Evolutionary conservation across 805 yeast genomes (phyloP), one percentile per base, ranked within the genome.

Genomic region (Starmera pachycereana): DNA sequence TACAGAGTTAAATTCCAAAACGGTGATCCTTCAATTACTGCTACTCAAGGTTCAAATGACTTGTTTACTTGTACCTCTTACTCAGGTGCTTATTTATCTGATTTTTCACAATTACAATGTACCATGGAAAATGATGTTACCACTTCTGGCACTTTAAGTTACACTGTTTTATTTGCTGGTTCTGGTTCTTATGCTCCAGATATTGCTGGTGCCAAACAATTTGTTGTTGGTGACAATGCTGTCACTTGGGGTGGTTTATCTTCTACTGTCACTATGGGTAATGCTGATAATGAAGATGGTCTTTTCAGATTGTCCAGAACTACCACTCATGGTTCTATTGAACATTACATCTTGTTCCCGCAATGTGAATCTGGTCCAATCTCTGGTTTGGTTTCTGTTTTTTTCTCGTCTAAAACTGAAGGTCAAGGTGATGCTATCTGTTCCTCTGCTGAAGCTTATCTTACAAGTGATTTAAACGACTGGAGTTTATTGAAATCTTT

Each of bases 1-100:
- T 63, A 62, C 44, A 57, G 65, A 37, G 43, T 63, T 29, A 56
- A 60, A 36, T 61, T 64, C 37, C 48, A 49, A 16, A 55, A 49
- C 13, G 46, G 42, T 34, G 43, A 41, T 12, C 25, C 43, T 9
- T 47, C 49, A 14, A 41, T 49, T 13, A 47, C 41, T 14, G 52
- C 54, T n/a, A 29, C 43, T 7, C 35, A 41, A 32, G 61, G 50
- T 42, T 62, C 58, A 12, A 48, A 50, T 5, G 40, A 44, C 8
- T 52, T 58, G 5, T 51, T 62, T 36, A 37, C 47, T 12, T 65
- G 70, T 50, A 47, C 52, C 25, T 57, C 56, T 27, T 38, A 48
- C 4, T 64, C 62, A 37, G 68, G 67, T 35, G 56, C 68, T 12
- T 56, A 59, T 39, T 37, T 49, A 28, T 44, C 49, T 32, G 52